These are phyloP conservation scores for Tuber melanosporum DNA, from an alignment of 495 filamentous ascomycete genomes.

Conservation along the genomic window DNA sequence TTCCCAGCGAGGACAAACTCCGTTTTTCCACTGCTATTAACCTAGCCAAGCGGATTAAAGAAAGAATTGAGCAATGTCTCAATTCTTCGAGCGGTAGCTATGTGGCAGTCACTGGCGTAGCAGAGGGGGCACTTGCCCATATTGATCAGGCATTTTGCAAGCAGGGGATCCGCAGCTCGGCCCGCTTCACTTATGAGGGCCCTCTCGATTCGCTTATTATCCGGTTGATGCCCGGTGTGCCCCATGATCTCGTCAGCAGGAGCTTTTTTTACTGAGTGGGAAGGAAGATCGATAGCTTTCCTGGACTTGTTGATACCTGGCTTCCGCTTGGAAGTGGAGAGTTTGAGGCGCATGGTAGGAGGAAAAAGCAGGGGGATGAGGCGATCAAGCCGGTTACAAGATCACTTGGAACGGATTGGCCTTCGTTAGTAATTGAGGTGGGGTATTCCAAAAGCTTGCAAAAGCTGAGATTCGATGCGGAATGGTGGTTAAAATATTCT, in stretches of 20 bases:
- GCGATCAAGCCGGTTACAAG: neutral
- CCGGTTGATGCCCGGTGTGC: neutral
- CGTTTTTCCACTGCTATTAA: too few species aligned
- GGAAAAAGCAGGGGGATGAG: neutral
- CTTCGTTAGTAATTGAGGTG: neutral
- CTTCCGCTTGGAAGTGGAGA: neutral
- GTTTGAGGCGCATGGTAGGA: neutral
- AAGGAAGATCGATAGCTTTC: neutral
- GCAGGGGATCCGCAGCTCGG: neutral
- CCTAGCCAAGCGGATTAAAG: too few species aligned
- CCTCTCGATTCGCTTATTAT: neutral
- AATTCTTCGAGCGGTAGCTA: neutral
- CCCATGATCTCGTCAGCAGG: neutral
- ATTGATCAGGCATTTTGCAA: neutral
- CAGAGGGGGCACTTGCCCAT: neutral
- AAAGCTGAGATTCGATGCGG: neutral
- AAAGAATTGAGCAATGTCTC: neutral
- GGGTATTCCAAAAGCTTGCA: neutral
- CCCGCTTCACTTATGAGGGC: neutral
- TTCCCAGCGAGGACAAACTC: too few species aligned
- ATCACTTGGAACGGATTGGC: neutral
- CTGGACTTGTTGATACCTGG: neutral
- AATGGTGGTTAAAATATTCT: neutral
- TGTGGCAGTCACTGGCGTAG: neutral
- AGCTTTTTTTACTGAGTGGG: neutral